Conservation (phyloP, 345 rosid species). For the Pelargonium nanum region DNA sequence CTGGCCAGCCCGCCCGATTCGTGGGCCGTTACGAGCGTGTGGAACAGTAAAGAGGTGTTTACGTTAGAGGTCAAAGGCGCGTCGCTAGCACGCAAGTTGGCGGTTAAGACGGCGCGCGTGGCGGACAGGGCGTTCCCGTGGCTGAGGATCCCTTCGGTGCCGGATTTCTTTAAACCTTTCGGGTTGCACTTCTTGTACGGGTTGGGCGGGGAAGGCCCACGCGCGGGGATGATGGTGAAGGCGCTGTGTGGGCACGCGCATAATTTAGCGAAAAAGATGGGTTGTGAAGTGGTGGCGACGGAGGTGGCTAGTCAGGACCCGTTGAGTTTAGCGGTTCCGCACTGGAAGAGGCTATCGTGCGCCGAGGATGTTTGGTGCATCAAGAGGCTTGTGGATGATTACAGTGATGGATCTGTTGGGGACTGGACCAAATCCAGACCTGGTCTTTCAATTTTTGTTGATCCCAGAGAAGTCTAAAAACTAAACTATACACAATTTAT, state of each 20-base stretch:
- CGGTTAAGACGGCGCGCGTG: slow-evolving; percentile 46
- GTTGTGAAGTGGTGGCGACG: slow-evolving; percentile 63
- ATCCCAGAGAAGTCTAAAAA: slow-evolving; percentile 78
- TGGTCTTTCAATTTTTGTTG: slow-evolving; percentile 73
- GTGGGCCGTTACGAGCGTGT: slow-evolving; percentile 74
- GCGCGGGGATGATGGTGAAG: slow-evolving; percentile 42
- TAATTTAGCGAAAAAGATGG: slow-evolving; percentile 49
- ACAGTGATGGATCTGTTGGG: slow-evolving; percentile 46
- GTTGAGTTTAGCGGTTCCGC: slow-evolving; percentile 52
- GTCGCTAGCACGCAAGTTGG: slow-evolving; percentile 32
- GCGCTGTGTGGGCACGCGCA: slow-evolving; percentile 70
- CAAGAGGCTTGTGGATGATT: slow-evolving; percentile 64
- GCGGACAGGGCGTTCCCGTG: slow-evolving; percentile 61
- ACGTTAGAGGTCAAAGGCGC: slow-evolving; percentile 65
- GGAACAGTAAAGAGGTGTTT: slow-evolving; percentile 75
- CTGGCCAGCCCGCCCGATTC: slow-evolving; percentile 57
- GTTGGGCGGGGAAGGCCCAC: slow-evolving; percentile 74
- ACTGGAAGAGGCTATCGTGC: slow-evolving; percentile 70
- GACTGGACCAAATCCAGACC: slow-evolving; percentile 82
- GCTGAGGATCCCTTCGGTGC: slow-evolving; percentile 63
- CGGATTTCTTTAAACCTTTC: slow-evolving; percentile 65
- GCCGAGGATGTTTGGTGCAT: slow-evolving; percentile 77
- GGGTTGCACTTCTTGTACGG: slow-evolving; percentile 72
- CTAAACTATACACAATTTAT: too few relatives aligned
- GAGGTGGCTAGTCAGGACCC: slow-evolving; percentile 68